phyloP scores from a whole-genome alignment of 495 filamentous ascomycete species.

The Penicillium canescens region DNA sequence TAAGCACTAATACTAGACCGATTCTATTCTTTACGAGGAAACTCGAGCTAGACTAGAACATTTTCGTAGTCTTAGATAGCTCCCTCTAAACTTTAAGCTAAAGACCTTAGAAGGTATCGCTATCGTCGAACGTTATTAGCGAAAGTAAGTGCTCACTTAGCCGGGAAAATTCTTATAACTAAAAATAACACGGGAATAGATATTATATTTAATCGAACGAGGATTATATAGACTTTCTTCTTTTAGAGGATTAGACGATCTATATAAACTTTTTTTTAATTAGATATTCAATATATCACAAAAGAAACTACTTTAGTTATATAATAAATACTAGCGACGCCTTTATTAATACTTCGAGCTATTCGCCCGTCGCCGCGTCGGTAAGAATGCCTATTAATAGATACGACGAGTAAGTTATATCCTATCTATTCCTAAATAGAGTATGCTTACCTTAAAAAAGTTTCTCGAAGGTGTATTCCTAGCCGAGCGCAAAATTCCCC shows the following conservation, averaged over 20 bases:
- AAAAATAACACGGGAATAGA: slow-evolving; percentile 21
- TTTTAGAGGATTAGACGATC: slow-evolving; percentile 25
- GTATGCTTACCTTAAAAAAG: no score
- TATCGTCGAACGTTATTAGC: slow-evolving; percentile 27
- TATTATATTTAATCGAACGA: slow-evolving; percentile 30
- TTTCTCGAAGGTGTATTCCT: slow-evolving; percentile 9
- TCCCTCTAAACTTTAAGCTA: slow-evolving; percentile 31
- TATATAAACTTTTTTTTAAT: slow-evolving; percentile 36
- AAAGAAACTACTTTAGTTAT: slow-evolving; percentile 28
- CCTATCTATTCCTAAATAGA: slow-evolving; percentile 4
- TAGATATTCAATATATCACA: slow-evolving; percentile 29
- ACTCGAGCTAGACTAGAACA: slow-evolving; percentile 31
- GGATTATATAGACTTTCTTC: slow-evolving; percentile 29
- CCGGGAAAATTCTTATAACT: background rate
- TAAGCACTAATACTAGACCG: no score
- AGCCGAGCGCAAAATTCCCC: no score
- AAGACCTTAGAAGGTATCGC: slow-evolving; percentile 28
- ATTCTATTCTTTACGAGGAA: no score
- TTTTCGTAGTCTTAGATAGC: slow-evolving; percentile 28
- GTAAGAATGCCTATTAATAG: slow-evolving; percentile 21
- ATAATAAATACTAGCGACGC: slow-evolving; percentile 31
- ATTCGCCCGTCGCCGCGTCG: slow-evolving; percentile 19
- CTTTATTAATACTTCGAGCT: slow-evolving; percentile 29
- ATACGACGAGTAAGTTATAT: slow-evolving; percentile 20
- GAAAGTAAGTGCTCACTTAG: slow-evolving; percentile 20